These are phyloP conservation scores for Saccharum spontaneum DNA, from an alignment of 176 grass and related monocot genomes.

Conservation along the genomic window DNA sequence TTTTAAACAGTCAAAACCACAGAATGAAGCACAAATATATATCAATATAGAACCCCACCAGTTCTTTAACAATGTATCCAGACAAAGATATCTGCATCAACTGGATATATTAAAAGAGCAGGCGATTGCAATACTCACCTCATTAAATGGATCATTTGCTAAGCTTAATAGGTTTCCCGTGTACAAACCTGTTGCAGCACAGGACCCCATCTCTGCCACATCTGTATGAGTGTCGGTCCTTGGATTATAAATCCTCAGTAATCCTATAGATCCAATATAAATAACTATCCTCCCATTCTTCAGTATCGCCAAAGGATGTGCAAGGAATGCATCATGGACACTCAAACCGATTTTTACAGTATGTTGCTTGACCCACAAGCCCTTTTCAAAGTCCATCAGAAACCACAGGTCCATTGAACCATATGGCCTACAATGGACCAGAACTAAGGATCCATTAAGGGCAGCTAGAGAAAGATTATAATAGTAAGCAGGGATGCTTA, in stretches of 20 bases:
- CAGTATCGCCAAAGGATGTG: neutral
- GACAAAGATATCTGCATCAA: neutral
- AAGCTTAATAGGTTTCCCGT: neutral
- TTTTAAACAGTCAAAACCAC: no score
- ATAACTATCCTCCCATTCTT: neutral
- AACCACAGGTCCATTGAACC: neutral
- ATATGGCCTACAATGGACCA: neutral
- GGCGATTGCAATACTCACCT: neutral
- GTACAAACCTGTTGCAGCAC: neutral
- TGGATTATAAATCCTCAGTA: neutral
- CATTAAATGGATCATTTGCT: neutral
- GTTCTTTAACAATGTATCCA: no score
- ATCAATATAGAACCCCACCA: no score
- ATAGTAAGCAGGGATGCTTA: neutral
- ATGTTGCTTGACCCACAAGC: neutral
- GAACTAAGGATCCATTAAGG: neutral
- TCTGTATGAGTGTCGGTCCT: neutral
- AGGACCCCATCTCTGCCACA: neutral
- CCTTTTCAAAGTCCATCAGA: neutral
- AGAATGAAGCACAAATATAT: no score
- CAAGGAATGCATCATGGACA: neutral
- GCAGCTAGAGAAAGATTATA: neutral
- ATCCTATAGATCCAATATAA: neutral
- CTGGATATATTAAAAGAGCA: neutral
- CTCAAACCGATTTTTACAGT: neutral